phyloP scores from a whole-genome alignment of 495 filamentous ascomycete genomes.

The Saxophila tyrrhenica region DNA sequence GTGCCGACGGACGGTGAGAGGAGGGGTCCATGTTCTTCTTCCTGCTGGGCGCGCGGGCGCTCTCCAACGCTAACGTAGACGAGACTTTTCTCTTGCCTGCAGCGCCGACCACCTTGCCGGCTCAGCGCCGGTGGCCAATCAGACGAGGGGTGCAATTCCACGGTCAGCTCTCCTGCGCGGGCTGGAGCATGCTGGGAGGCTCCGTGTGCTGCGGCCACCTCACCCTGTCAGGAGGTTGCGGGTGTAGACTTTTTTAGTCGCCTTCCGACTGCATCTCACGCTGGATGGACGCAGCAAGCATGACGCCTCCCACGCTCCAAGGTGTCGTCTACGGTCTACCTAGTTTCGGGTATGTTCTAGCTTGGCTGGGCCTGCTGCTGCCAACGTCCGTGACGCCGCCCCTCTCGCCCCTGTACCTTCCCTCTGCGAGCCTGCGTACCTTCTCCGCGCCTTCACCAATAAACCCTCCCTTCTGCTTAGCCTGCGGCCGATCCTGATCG shows the following conservation, averaged over 20 bases:
- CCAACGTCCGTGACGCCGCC: neutral
- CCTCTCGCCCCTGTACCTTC: neutral
- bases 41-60: neutral
- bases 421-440: neutral
- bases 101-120: neutral
- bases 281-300: neutral
- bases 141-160: neutral
- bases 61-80: neutral
- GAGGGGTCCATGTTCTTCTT: neutral
- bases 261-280: neutral
- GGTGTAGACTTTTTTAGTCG: neutral
- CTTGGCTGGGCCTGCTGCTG: conserved; percentile 1
- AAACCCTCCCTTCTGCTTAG: neutral
- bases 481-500: neutral
- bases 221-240: neutral
- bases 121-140: neutral
- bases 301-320: neutral
- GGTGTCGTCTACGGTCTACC: neutral
- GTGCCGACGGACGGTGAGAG: too few species aligned
- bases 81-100: neutral
- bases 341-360: neutral
- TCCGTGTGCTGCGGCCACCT: neutral
- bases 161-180: neutral
- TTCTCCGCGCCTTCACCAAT: conserved; percentile 1
- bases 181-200: neutral